A percentile compares a stretch with the other conserved stretches of the same genome.
Evolutionary conservation across 345 rosid species (phyloP).

Genomic region (Eucalyptus lansdowneana): DNA sequence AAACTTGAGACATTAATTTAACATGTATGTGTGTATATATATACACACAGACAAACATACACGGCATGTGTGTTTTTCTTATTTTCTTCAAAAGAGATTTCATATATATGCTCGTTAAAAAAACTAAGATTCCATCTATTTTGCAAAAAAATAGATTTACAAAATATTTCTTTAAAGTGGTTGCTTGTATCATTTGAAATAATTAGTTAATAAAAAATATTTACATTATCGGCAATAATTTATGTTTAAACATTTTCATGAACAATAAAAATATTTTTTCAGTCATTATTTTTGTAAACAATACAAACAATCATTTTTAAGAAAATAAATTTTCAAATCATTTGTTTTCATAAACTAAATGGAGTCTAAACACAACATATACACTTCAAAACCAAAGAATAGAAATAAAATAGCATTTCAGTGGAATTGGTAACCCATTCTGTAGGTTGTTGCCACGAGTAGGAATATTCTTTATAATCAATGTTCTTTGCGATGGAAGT

Average conservation of each 20-base stretch:
- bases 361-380: neutral
- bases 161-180: no score
- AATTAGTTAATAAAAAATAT: no score
- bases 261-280: rapidly evolving
- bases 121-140: neutral
- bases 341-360: no score
- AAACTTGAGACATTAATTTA: no score
- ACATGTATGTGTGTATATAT: no score
- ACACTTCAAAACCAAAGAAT: neutral
- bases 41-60: no score
- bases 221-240: no score
- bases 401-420: neutral
- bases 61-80: neutral
- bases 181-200: no score
- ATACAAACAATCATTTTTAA: no score
- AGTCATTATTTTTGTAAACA: neutral
- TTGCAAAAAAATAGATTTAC: neutral
- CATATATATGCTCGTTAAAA: neutral
- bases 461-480: neutral
- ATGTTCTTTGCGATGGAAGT: neutral
- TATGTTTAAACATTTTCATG: no score
- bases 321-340: rapidly evolving
- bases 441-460: neutral
- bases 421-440: neutral
- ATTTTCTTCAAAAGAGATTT: neutral